phyloP scores from a whole-genome alignment of 768 basidiomycete species.

The Lactifluus pinguis region DNA sequence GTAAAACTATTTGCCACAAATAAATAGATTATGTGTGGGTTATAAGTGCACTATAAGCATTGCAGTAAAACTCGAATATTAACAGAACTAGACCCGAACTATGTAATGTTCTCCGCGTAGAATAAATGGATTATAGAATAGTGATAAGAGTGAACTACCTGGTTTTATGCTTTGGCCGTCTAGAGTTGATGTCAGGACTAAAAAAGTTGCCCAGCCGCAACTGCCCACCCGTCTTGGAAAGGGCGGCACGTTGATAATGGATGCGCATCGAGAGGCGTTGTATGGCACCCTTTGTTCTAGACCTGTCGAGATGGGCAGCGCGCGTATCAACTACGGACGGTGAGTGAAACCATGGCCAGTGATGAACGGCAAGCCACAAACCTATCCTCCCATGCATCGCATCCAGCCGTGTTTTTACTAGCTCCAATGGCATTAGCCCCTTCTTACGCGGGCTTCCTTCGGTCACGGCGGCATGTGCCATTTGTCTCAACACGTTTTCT shows the following conservation, averaged over 20 bases:
- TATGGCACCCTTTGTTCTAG: constrained; percentile 58
- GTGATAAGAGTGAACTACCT: background rate
- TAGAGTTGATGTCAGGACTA: background rate
- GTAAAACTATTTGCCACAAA: no score
- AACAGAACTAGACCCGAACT: constrained; percentile 27
- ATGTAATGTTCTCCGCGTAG: background rate
- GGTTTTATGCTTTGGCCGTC: constrained; percentile 5
- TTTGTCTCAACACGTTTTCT: constrained; percentile 27
- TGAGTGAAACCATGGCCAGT: background rate
- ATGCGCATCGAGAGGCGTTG: constrained; percentile 58
- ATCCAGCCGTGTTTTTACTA: constrained; percentile 41
- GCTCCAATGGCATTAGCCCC: constrained; percentile 39
- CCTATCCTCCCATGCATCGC: constrained; percentile 52
- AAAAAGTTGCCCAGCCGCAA: constrained; percentile 8
- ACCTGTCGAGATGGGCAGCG: constrained; percentile 67
- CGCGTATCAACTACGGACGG: constrained; percentile 52
- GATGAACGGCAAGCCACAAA: constrained; percentile 27
- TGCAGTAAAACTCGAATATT: background rate
- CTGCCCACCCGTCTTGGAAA: constrained; percentile 21
- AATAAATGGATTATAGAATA: background rate
- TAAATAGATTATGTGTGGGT: background rate
- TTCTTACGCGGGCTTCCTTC: constrained; percentile 25
- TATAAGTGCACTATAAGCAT: background rate
- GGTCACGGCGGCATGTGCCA: background rate
- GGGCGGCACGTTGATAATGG: constrained; percentile 45